Percentiles rank a stretch among this genome's conserved stretches.
These are phyloP conservation scores for Aureobasidium sp. DNA, from an alignment of 2,329 filamentous ascomycete species.

Conservation along the genomic window DNA sequence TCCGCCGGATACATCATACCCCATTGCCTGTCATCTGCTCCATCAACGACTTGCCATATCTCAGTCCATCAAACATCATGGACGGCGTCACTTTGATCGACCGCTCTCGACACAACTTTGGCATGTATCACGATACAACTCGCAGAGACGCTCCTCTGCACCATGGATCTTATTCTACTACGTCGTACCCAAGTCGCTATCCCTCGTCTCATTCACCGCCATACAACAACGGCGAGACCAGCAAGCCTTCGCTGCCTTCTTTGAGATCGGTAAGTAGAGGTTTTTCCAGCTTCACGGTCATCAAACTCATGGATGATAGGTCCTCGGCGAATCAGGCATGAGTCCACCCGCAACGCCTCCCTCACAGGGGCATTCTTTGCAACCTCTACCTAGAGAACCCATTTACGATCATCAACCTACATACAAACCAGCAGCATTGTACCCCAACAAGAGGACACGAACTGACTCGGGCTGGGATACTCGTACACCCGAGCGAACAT, in stretches of 20 bases:
- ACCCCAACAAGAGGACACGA: conserved; percentile 31
- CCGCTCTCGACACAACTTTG: conserved; percentile 10
- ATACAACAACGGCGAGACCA: conserved; percentile 23
- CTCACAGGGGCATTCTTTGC: conserved; percentile 21
- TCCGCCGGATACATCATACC: background rate
- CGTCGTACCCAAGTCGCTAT: background rate
- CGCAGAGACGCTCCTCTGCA: conserved; percentile 5
- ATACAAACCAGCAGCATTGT: conserved; percentile 30
- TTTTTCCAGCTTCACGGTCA: background rate
- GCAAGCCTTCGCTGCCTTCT: conserved; percentile 29
- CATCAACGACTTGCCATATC: background rate
- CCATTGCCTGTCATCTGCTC: background rate
- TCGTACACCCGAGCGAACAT: conserved; percentile 6
- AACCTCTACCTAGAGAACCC: conserved; percentile 28
- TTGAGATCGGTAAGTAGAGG: conserved; percentile 27
- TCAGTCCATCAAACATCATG: background rate
- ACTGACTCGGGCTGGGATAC: conserved; percentile 21
- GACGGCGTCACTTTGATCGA: conserved; percentile 5
- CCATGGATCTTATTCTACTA: conserved; percentile 7
- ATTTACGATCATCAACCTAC: conserved; percentile 24
- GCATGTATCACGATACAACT: conserved; percentile 7
- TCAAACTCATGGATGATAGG: conserved; percentile 20
- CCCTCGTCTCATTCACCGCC: conserved; percentile 24
- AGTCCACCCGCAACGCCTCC: conserved; percentile 28
- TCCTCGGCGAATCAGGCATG: conserved; percentile 26